These are phyloP conservation scores for Mortierella hygrophila DNA, from an alignment of 192 early-diverging fungal species.

Conservation along the genomic window DNA sequence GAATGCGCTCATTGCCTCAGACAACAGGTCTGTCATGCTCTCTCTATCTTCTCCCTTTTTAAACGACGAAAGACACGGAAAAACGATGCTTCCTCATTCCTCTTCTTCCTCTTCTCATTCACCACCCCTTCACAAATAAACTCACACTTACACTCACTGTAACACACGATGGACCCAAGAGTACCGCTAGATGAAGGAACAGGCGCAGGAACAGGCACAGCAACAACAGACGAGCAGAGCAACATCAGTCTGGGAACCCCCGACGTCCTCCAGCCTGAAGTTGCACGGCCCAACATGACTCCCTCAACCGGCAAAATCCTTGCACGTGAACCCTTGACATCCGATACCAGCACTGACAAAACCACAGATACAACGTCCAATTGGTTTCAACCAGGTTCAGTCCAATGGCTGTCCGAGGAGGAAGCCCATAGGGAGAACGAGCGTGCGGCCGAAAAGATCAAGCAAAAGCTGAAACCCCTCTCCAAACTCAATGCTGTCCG, in stretches of 20 bases:
- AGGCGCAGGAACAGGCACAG: background rate
- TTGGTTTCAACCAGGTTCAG: background rate
- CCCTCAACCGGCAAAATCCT: background rate
- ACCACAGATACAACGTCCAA: background rate
- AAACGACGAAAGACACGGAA: background rate
- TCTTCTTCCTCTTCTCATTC: background rate
- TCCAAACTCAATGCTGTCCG: conserved; percentile 22
- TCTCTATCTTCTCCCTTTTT: background rate
- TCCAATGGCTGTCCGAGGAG: conserved; percentile 12
- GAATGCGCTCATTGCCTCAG: background rate
- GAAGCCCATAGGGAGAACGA: conserved; percentile 26
- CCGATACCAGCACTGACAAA: background rate
- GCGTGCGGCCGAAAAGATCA: conserved; percentile 35
- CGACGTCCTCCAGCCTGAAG: background rate
- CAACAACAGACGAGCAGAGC: background rate
- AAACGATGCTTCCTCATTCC: background rate
- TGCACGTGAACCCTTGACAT: background rate
- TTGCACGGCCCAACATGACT: background rate
- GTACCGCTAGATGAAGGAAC: background rate
- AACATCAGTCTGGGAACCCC: background rate
- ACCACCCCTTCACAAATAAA: background rate
- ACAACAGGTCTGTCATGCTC: background rate
- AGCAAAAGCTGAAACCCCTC: conserved; percentile 19
- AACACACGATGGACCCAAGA: conserved; percentile 3
- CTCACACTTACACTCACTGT: background rate